Evolutionary conservation across 768 basidiomycete species (phyloP), one percentile per base, ranked within the genome.

Genomic region (Wakefieldia striispora): DNA sequence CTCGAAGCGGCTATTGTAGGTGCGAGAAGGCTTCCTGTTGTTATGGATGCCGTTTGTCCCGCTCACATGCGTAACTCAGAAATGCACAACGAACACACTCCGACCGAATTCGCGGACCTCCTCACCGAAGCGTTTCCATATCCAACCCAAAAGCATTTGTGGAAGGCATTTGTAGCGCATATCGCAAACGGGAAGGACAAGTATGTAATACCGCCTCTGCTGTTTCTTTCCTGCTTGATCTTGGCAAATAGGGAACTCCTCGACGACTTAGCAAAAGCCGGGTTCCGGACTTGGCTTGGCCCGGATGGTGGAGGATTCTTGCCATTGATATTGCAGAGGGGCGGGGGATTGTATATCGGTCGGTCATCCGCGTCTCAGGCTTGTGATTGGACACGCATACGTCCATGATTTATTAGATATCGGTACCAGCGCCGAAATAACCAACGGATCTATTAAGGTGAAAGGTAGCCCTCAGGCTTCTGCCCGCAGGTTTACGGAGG

Each of bases 371-470:
- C 8, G 10, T n/a, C 8, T 39, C 12, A n/a, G n/a, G n/a, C n/a
- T 41, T 14, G 12, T 29, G 21, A 33, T 36, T 27, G 20, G 27
- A 45, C 16, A 6, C 14, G 33, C 33, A 33, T 6, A 11, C 0
- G 2, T 26, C 40, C 3, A 40, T 38, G 8, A 26, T 35, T 14
- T 13, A 46, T 24, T 41, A 69, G 72, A 71, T 45, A 63, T 61
- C 0, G 78, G 76, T n/a, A 66, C 74, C 0, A 71, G 74, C 33
- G 63, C 69, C 50, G 63, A 76, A 47, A 78, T 80, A 48, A 70
- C 70, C 21, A 70, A 76, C 21, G 77, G 80, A 19, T 67, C 67
- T 40, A 79, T 82, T 70, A 79, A 78, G 57, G 59, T 80, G 57
- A 79, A 74, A 63, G 69, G 67, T 45, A 73, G 72, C 21, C 49